Percentiles rank a stretch among this genome's conserved stretches.
phyloP scores from a whole-genome alignment of 352 stramenopile species.

The Blastocystis sp. region DNA sequence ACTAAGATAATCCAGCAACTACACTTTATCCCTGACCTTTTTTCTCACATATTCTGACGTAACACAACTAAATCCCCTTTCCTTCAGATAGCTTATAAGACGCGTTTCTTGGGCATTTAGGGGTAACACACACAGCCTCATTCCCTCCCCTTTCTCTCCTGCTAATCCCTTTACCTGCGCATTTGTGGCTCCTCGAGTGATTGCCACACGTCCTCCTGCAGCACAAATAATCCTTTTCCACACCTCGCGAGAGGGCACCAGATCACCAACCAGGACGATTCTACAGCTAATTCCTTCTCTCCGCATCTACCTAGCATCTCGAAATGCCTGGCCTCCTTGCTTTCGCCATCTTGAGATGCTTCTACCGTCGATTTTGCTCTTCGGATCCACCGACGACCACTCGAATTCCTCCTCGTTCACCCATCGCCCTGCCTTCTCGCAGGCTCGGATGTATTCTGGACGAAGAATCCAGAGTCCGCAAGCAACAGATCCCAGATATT shows the following conservation, averaged over 20 bases:
- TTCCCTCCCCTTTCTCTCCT: neutral
- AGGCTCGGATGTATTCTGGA: neutral
- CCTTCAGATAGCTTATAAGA: neutral
- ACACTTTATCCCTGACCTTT: neutral
- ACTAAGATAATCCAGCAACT: constrained; percentile 35
- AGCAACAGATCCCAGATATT: constrained; percentile 22
- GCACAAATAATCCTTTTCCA: neutral
- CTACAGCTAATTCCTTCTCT: neutral
- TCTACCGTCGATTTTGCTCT: neutral
- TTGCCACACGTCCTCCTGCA: neutral
- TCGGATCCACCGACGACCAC: neutral
- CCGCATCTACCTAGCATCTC: neutral
- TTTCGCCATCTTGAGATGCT: neutral
- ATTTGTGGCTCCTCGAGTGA: neutral
- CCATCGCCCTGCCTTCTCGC: neutral
- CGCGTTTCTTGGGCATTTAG: neutral
- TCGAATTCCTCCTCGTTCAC: constrained; percentile 28
- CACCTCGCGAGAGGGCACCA: neutral
- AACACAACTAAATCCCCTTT: neutral
- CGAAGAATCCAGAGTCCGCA: constrained; percentile 41
- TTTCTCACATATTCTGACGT: neutral
- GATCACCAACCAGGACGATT: constrained; percentile 1
- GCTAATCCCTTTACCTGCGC: neutral
- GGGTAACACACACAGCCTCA: neutral
- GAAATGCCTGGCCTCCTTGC: neutral